phyloP scores from a whole-genome alignment of 768 basidiomycete species.

The Hypholoma fasciculare region DNA sequence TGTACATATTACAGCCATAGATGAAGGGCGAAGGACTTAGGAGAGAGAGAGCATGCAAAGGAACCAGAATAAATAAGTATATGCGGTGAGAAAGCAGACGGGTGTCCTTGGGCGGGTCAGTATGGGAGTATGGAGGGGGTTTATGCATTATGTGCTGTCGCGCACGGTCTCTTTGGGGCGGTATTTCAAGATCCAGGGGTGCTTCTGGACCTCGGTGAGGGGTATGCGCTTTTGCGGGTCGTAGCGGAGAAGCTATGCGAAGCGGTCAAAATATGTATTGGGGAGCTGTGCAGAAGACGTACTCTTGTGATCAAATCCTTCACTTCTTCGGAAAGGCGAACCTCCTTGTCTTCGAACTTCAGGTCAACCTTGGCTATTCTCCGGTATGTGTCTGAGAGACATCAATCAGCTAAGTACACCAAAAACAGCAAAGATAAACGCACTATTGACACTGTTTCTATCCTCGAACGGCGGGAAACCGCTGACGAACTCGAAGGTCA shows the following conservation, averaged over 20 bases:
- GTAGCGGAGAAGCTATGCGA: constrained; percentile 74
- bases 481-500: constrained; percentile 92
- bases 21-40: neutral
- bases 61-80: neutral
- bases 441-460: constrained; percentile 72
- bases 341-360: constrained; percentile 37
- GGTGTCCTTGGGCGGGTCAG: neutral
- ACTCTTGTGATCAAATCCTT: constrained; percentile 66
- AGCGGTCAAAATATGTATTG: neutral
- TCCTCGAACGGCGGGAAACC: constrained; percentile 87
- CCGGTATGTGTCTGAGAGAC: constrained; percentile 92
- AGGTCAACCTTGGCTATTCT: constrained; percentile 90
- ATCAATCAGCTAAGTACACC: too few relatives aligned
- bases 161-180: constrained; percentile 45
- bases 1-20: neutral
- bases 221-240: constrained; percentile 78
- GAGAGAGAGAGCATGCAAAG: neutral
- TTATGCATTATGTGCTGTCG: constrained; percentile 16
- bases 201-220: constrained; percentile 69
- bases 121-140: neutral
- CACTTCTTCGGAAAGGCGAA: constrained; percentile 64
- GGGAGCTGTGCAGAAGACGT: constrained; percentile 18
- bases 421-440: neutral
- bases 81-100: neutral
- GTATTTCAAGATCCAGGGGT: constrained; percentile 85